Conservation (phyloP, 495 filamentous ascomycete species). For the Hypoxylon rickii region DNA sequence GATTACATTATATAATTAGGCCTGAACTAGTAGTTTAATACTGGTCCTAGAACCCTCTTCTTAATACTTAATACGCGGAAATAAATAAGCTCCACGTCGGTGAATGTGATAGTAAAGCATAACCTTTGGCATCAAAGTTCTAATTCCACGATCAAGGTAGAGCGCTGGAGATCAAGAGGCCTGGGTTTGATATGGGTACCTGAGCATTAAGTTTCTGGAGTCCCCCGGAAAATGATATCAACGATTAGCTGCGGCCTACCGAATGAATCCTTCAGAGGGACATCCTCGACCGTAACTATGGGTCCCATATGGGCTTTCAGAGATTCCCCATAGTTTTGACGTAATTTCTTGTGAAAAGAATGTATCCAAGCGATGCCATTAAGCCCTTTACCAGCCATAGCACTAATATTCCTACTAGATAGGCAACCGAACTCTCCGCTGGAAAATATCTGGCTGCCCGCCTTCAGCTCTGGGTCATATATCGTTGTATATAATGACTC, state of each 20-base stretch:
- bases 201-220: not conserved
- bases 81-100: too few species aligned
- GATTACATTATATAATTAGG: too few species aligned
- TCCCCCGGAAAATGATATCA: conserved; percentile 2
- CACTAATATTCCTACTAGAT: not conserved
- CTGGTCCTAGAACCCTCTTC: too few species aligned
- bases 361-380: not conserved
- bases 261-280: not conserved
- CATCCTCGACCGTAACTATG: not conserved
- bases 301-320: not conserved
- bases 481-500: conserved; percentile 13
- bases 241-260: not conserved
- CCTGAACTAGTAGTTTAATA: too few species aligned
- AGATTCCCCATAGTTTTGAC: not conserved
- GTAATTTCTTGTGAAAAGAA: conserved; percentile 6
- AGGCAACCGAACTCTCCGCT: conserved; percentile 4
- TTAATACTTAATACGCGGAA: too few species aligned
- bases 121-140: not conserved
- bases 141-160: not conserved
- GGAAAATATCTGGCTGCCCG: not conserved
- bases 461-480: not conserved
- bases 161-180: too few species aligned
- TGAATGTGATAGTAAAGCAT: not conserved
- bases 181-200: not conserved
- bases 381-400: not conserved